A percentile compares a stretch with the other conserved stretches of the same genome.
Evolutionary conservation across 148 eudicot species (phyloP).

Genomic region (Fallopia convolvulus): DNA sequence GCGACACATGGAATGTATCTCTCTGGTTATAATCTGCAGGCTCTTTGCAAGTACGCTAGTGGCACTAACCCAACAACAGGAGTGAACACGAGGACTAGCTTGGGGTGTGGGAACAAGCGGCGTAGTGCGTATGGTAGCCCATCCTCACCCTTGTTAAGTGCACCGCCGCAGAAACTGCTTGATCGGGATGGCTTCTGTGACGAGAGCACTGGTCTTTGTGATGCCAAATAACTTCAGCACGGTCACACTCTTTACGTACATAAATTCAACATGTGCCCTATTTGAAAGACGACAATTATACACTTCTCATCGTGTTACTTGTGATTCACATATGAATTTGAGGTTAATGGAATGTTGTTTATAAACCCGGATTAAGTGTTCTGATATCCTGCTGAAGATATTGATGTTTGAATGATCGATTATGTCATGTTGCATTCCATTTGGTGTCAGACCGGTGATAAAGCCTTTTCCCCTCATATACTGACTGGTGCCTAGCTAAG

Average conservation of each 20-base stretch:
- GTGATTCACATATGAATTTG: background rate
- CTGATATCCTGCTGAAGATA: background rate
- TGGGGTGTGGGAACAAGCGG: conserved; percentile 86
- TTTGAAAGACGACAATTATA: background rate
- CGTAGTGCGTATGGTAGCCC: conserved; percentile 91
- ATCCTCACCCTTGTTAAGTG: conserved; percentile 85
- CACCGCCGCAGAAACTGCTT: conserved; percentile 84
- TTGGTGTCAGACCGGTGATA: background rate
- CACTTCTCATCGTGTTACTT: background rate
- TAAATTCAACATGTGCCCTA: background rate
- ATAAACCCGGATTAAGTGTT: background rate
- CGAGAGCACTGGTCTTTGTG: conserved; percentile 74
- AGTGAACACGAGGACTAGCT: conserved; percentile 78
- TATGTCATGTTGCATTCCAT: background rate
- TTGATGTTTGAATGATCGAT: background rate
- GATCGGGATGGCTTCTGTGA: conserved; percentile 90
- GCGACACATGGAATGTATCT: background rate
- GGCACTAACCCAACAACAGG: conserved; percentile 88
- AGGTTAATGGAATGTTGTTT: background rate
- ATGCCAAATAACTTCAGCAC: conserved; percentile 36
- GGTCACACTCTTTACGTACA: background rate
- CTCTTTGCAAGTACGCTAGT: conserved; percentile 91
- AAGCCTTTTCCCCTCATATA: background rate
- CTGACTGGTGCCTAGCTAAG: background rate
- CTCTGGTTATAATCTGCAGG: conserved; percentile 28